These are phyloP conservation scores for Cystobasidium ongulense DNA, from an alignment of 768 basidiomycete genomes.

Conservation along the genomic window DNA sequence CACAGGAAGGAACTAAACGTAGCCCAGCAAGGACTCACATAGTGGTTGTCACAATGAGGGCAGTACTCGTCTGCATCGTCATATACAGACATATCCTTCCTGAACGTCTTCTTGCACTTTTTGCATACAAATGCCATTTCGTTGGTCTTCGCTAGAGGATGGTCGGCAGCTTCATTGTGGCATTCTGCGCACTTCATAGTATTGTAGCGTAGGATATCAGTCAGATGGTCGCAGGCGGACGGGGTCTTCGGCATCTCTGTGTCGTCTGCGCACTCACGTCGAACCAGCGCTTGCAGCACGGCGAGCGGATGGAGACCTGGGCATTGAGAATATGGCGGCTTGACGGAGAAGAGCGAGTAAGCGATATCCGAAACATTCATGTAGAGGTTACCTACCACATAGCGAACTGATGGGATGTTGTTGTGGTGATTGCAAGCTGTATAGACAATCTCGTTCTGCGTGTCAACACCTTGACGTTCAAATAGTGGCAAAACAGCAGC, in stretches of 20 bases:
- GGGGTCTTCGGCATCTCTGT: too few species aligned
- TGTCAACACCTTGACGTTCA: too few species aligned
- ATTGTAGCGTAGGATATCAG: background rate
- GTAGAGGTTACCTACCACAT: background rate
- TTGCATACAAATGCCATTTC: slow-evolving; percentile 83
- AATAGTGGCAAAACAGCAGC: too few species aligned
- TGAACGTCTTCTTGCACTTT: slow-evolving; percentile 89
- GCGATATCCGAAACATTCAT: background rate
- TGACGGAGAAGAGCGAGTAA: background rate
- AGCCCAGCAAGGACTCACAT: too few species aligned
- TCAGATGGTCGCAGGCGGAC: background rate
- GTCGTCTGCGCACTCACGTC: slow-evolving; percentile 57
- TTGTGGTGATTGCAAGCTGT: too few species aligned
- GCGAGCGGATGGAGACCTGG: slow-evolving; percentile 89
- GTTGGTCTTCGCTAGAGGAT: slow-evolving; percentile 61
- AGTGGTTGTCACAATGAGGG: slow-evolving; percentile 97
- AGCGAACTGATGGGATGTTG: background rate
- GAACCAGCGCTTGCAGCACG: slow-evolving; percentile 96
- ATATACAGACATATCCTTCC: slow-evolving; percentile 84
- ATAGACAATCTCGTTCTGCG: too few species aligned
- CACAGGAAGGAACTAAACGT: too few species aligned
- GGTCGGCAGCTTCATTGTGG: slow-evolving; percentile 74
- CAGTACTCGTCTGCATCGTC: slow-evolving; percentile 98
- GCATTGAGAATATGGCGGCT: slow-evolving; percentile 96
- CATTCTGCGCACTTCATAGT: slow-evolving; percentile 67